Conservation (phyloP, 768 basidiomycete genomes). For the Trametes cingulata region DNA sequence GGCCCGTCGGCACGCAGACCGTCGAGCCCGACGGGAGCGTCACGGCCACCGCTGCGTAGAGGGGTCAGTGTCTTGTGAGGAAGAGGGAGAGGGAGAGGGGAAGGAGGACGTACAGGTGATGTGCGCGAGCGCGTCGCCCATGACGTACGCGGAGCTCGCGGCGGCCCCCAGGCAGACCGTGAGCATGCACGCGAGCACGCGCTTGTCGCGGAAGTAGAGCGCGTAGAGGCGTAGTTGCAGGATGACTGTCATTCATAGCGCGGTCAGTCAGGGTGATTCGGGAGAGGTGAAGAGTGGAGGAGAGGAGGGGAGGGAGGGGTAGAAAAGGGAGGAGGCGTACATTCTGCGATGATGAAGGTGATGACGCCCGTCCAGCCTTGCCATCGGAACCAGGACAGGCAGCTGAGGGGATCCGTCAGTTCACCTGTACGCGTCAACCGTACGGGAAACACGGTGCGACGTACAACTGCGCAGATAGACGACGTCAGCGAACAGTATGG, state of each 20-base stretch:
- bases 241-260: conserved; percentile 41
- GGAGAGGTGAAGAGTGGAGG: not conserved
- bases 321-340: conserved; percentile 33
- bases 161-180: conserved; percentile 42
- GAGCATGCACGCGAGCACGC: conserved; percentile 48
- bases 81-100: not conserved
- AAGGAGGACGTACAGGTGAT: conserved; percentile 41
- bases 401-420: not conserved
- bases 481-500: not conserved
- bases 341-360: conserved; percentile 54
- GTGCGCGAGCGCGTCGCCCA: conserved; percentile 44
- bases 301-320: too few relatives aligned
- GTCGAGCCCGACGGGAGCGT: conserved; percentile 19
- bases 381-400: conserved; percentile 53
- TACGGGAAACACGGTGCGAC: too few relatives aligned
- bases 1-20: conserved; percentile 44
- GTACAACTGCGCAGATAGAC: conserved; percentile 14
- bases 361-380: conserved; percentile 62
- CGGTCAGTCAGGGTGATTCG: too few relatives aligned
- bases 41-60: conserved; percentile 1
- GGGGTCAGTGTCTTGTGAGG: not conserved
- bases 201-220: conserved; percentile 55
- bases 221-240: conserved; percentile 66
- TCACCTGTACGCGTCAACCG: not conserved
- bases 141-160: conserved; percentile 45